phyloP scores from a whole-genome alignment of 768 basidiomycete genomes.

The Russula sp. region DNA sequence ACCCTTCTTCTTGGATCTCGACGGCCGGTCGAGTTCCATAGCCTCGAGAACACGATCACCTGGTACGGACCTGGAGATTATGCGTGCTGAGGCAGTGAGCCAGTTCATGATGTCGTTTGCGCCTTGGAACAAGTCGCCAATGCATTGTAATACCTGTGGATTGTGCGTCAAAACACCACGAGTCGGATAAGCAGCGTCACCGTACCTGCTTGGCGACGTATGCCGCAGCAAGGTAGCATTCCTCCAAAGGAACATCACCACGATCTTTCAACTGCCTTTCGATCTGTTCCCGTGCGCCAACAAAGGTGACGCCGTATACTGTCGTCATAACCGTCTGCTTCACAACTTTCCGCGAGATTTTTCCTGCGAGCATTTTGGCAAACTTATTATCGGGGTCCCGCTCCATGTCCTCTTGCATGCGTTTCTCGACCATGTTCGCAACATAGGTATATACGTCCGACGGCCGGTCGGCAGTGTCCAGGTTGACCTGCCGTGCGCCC shows the following conservation, averaged over 20 bases:
- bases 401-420: slow-evolving; percentile 49
- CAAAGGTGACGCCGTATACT: slow-evolving; percentile 94
- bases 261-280: slow-evolving; percentile 79
- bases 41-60: slow-evolving; percentile 53
- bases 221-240: slow-evolving; percentile 65
- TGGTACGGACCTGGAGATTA: slow-evolving; percentile 85
- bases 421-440: slow-evolving; percentile 73
- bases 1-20: slow-evolving; percentile 14
- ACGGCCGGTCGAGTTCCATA: slow-evolving; percentile 28
- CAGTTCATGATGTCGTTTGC: slow-evolving; percentile 89
- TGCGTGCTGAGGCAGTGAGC: slow-evolving; percentile 75
- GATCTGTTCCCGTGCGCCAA: slow-evolving; percentile 94
- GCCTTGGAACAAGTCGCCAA: slow-evolving; percentile 90
- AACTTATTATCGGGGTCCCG: slow-evolving; percentile 35
- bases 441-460: slow-evolving; percentile 95
- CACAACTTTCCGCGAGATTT: slow-evolving; percentile 88
- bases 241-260: slow-evolving; percentile 63
- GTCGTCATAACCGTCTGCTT: slow-evolving; percentile 99
- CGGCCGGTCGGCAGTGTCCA: slow-evolving; percentile 75
- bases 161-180: background rate
- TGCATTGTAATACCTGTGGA: slow-evolving; percentile 60
- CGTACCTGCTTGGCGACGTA: slow-evolving; percentile 75
- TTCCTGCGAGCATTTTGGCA: slow-evolving; percentile 63
- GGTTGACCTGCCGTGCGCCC: slow-evolving; percentile 91
- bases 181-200: background rate